Percentiles rank a stretch among this genome's conserved stretches.
Conservation (phyloP, 257 asterid genomes). For the Ligustrum vulgare region DNA sequence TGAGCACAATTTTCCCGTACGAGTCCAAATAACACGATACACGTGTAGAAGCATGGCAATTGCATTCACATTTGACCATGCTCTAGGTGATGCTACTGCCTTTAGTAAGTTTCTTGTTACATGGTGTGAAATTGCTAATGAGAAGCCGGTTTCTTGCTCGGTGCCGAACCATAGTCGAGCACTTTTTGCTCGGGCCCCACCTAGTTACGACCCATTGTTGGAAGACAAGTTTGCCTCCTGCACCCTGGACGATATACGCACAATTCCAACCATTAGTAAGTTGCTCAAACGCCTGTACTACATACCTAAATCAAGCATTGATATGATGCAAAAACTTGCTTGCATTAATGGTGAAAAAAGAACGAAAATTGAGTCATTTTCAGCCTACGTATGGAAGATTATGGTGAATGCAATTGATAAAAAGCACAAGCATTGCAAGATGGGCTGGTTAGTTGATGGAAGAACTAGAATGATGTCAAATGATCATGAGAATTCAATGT, state of each 20-base stretch:
- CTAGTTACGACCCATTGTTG: conserved; percentile 37
- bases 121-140: conserved; percentile 48
- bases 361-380: conserved; percentile 59
- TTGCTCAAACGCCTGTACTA: conserved; percentile 47
- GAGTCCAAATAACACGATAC: conserved; percentile 47
- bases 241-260: conserved; percentile 46
- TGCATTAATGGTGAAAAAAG: conserved; percentile 29
- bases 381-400: conserved; percentile 56
- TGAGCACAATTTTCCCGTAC: conserved; percentile 32
- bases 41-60: conserved; percentile 41
- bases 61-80: conserved; percentile 61
- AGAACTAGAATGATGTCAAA: conserved; percentile 33
- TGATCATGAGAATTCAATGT: conserved; percentile 16
- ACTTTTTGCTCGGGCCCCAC: conserved; percentile 40
- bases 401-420: conserved; percentile 38
- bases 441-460: conserved; percentile 66
- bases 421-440: conserved; percentile 37
- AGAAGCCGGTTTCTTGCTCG: conserved; percentile 33
- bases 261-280: conserved; percentile 31
- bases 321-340: conserved; percentile 36
- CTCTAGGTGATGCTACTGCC: conserved; percentile 60
- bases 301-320: conserved; percentile 35
- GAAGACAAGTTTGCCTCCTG: conserved; percentile 51
- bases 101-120: conserved; percentile 51
- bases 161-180: conserved; percentile 42